Evolutionary conservation across 495 filamentous ascomycete species (phyloP), one percentile per base, ranked within the genome.

Genomic region (Neurospora intermedia): DNA sequence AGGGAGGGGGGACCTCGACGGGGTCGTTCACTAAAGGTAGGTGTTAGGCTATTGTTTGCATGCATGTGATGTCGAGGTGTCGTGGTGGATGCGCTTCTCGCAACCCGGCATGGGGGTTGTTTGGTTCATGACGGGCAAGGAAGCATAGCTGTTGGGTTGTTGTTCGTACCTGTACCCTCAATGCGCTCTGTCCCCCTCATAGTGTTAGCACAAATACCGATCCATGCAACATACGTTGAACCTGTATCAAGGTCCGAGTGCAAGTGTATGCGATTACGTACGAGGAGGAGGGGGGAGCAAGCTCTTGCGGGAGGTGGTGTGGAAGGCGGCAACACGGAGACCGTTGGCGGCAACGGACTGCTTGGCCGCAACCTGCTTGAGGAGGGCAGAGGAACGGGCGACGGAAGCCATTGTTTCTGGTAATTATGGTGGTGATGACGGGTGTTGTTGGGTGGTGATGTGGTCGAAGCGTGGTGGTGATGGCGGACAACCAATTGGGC

Each of bases 1-100:
- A 89, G 46, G 92, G 76, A 11, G 86, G 76, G 38, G 93, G 94
- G n/a, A 98, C 80, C 38, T 88, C 89, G 66, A 88, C 91, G 71
- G 96, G 86, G 81, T 98, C 96, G 84, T 99, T 99, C 76, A 92
- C 92, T 96, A 80, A 4, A 76, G 39, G 71, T 42, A 35, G 18
- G 35, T 15, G 23, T 66, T 66, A 66, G 20, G 48, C 54, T 66
- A 66, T 27, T 35, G 27, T 9, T 13, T 66, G n/a, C 27, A 35
- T 66, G 54, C 15, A 66, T 66, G 31, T 66, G 7, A 66, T 66
- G 35, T 35, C 54, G 31, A 16, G 27, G 35, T 31, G 27, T 66
- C 35, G 54, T 66, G 8, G 54, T 62, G 8, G 54, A 66, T 66
- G 54, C 54, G 54, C 54, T 66, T 18, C 27, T 66, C 27, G 27